Conservation (phyloP, 2,329 filamentous ascomycete species). For the Blumeriella jaapii region DNA sequence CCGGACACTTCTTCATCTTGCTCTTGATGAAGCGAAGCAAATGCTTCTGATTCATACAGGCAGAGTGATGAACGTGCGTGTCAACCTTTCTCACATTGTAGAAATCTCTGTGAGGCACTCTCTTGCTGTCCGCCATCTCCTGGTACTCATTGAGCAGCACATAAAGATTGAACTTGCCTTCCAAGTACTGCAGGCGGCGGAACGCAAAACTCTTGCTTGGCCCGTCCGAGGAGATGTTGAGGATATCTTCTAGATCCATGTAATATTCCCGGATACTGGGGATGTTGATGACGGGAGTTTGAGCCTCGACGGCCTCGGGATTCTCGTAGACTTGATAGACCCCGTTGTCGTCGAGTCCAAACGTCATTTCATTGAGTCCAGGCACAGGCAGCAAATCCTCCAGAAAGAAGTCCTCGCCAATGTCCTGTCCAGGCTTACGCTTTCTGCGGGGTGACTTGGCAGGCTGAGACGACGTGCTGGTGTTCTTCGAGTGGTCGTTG, state of each 20-base stretch:
- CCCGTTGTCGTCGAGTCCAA: conserved; percentile 67
- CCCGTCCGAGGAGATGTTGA: conserved; percentile 86
- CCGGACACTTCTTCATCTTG: conserved; percentile 97
- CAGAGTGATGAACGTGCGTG: conserved; percentile 97
- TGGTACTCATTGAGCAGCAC: conserved; percentile 91
- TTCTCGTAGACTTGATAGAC: conserved; percentile 89
- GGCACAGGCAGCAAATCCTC: conserved; percentile 68
- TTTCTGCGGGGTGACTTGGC: conserved; percentile 42
- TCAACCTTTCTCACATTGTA: conserved; percentile 99
- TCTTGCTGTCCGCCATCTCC: conserved; percentile 95
- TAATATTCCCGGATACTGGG: conserved; percentile 93
- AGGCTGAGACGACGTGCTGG: conserved; percentile 13
- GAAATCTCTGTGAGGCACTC: conserved; percentile 93
- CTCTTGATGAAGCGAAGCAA: conserved; percentile 96
- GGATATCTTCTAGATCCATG: conserved; percentile 78
- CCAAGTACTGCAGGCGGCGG: conserved; percentile 83
- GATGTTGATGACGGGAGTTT: conserved; percentile 66
- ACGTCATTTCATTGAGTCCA: conserved; percentile 55
- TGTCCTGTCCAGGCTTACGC: conserved; percentile 78
- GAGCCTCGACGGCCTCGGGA: conserved; percentile 45
- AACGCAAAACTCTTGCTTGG: conserved; percentile 97
- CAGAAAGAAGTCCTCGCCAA: conserved; percentile 86
- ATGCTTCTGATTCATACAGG: conserved; percentile 99
- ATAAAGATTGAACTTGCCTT: conserved; percentile 95
- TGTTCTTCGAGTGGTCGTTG: conserved; percentile 12